Evolutionary conservation across 2,329 filamentous ascomycete species (phyloP), one percentile per base, ranked within the genome.

Genomic region (Rhinocladiella similis): DNA sequence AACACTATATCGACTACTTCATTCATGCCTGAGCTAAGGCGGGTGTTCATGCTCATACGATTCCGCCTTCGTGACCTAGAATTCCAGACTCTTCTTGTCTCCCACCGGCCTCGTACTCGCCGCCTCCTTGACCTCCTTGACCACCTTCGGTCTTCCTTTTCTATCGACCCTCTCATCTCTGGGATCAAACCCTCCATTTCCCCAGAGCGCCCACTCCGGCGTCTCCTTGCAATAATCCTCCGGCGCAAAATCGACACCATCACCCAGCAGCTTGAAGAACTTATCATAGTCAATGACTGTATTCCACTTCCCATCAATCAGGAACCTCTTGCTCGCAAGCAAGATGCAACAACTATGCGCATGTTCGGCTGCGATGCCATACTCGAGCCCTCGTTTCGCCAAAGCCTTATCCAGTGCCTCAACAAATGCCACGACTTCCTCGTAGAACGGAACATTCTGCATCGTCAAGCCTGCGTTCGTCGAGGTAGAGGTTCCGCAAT

Each of bases 401-500:
- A 97, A 78, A 59, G 88, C 86, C 33, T 76, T 75, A 61, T 92
- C 85, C 0, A 97, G 81, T 1, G 88, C 86, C 38, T 83, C 80
- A 9, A 95, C 91, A 68, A 97, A 97, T 2, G 86, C 84, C 35
- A 83, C 83, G 2, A 97, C 89, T 73, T 97, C 93, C 71, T 89
- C 87, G 75, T 97, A 97, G 69, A 96, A 97, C 0, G 93, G 93
- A 9, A 97, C 94, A 69, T 97, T 97, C 67, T 90, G 85, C 93
- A 97, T 97, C n/a, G 86, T 94, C 46, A 97, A 79, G 0, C 93
- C 93, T 0, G 91, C 92, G 51, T 87, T 88, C 3, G 89, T 87
- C 7, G 89, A 89, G 1, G 91, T 91, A 6, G 87, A 87, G 0
- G 93, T 97, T 39, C 94, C 94, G 73, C 94, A 97, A 76, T 94